These are phyloP conservation scores for Cercospora citrullina DNA, from an alignment of 2,329 filamentous ascomycete genomes.

Conservation along the genomic window DNA sequence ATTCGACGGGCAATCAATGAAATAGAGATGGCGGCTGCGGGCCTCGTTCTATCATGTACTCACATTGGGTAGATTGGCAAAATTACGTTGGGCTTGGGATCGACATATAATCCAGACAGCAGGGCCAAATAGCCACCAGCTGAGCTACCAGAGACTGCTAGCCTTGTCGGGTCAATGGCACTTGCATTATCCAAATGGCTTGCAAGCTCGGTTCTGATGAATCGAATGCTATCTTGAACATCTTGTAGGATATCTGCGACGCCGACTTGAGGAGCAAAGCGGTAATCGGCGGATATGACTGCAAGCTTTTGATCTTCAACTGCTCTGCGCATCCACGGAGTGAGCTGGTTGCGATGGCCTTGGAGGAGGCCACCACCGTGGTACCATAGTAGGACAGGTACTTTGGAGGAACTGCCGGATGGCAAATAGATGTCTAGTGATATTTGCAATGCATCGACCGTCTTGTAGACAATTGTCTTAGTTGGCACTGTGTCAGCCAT, in stretches of 20 bases:
- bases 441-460: constrained; percentile 25
- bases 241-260: constrained; percentile 36
- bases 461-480: constrained; percentile 31
- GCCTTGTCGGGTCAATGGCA: constrained; percentile 25
- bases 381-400: constrained; percentile 31
- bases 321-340: constrained; percentile 33
- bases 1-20: background rate
- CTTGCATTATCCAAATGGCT: constrained; percentile 19
- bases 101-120: constrained; percentile 35
- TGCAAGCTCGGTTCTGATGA: constrained; percentile 29
- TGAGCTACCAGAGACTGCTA: constrained; percentile 36
- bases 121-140: constrained; percentile 38
- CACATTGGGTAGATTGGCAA: constrained; percentile 37
- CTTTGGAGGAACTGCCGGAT: constrained; percentile 16
- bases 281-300: constrained; percentile 38
- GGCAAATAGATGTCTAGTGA: constrained; percentile 30
- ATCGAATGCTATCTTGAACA: constrained; percentile 34
- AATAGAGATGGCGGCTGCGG: background rate
- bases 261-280: constrained; percentile 37
- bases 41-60: background rate
- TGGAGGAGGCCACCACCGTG: constrained; percentile 37
- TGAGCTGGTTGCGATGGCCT: constrained; percentile 29
- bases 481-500: constrained; percentile 25
- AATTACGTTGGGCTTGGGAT: constrained; percentile 38
- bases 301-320: constrained; percentile 31